Base-by-base conservation (phyloP, 441 rosid species). In the Kokia cookei region DNA sequence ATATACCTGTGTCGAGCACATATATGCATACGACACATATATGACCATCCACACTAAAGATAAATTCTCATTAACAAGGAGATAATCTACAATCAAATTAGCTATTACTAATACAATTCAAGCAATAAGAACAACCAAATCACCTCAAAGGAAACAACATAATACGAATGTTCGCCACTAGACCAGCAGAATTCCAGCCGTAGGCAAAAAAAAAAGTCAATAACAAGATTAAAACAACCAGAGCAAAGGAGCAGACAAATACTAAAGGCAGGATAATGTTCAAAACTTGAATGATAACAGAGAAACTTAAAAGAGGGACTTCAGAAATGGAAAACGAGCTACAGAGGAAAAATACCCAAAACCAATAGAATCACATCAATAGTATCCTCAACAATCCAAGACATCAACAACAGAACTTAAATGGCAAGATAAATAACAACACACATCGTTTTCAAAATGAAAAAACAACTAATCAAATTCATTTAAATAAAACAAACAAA, bases 401-500 rank as follows among this genome's bases (percentile, higher is more conserved):
- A 32, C 53, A 47, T 24, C 19, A 9, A 58, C 8, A 24, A 32
- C 10, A 14, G 32, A 15, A 58, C 15, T 43, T 40, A 53, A 59
- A 53, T 51, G n/a, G 14, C 27, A 42, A 51, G 65, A 73, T 42
- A 72, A 17, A 60, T 63, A 27, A 75, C 42, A 13, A 69, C 50
- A 72, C 43, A 3, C 43, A 60, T 50, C 47, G 9, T 61, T 24
- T 50, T 6, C 65, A 63, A 27, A 70, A 26, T 12, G 45, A 8
- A 5, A 40, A 14, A 66, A 22, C 12, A 58, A 69, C 6, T 51
- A 68, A 51, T 40, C 37, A 60, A 69, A 42, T 45, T 59, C 42
- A 37, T 64, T 47, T 37, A 17, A 71, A 60, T 61, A 35, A 35
- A 26, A 72, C 78, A 65, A 62, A 86, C 81, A 70, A 50, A 95